Evolutionary conservation across 768 basidiomycete species (phyloP).

Genomic region (Collybia sordida): DNA sequence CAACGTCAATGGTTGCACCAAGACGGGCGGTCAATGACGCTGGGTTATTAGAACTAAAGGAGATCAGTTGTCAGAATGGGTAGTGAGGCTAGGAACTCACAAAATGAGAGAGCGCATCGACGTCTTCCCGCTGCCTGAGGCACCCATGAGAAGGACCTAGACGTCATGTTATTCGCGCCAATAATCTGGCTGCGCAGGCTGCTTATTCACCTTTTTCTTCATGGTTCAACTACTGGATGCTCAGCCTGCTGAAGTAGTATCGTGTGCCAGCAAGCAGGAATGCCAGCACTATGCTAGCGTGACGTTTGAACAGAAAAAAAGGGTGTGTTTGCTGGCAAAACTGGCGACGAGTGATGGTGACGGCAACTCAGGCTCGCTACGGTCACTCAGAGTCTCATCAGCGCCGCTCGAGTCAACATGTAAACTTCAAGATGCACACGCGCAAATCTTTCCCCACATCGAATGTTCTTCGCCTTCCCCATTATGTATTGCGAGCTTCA

Average conservation of each 20-base stretch:
- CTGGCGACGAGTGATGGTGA: constrained; percentile 6
- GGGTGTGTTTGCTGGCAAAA: constrained; percentile 9
- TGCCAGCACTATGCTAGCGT: too few relatives aligned
- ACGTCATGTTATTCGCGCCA: constrained; percentile 18
- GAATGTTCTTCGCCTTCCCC: not conserved
- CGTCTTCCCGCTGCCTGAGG: constrained; percentile 91
- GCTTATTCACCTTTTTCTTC: constrained; percentile 59
- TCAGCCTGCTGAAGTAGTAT: constrained; percentile 4
- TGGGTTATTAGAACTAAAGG: constrained; percentile 83
- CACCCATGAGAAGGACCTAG: constrained; percentile 97
- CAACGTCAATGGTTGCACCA: constrained; percentile 97
- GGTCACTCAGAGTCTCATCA: too few relatives aligned
- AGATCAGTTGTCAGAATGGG: constrained; percentile 2
- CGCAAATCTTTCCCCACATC: not conserved
- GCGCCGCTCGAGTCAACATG: not conserved
- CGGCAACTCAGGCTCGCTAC: too few relatives aligned
- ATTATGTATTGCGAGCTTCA: not conserved
- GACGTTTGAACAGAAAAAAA: too few relatives aligned
- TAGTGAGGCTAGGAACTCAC: constrained; percentile 46
- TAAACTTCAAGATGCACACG: too few relatives aligned
- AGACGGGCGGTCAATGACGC: constrained; percentile 89
- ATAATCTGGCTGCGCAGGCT: constrained; percentile 8
- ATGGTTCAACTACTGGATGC: constrained; percentile 28
- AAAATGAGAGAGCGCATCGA: constrained; percentile 99
- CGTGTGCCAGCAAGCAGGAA: not conserved